These are phyloP conservation scores for Fusarium devonianum DNA, from an alignment of 2,329 filamentous ascomycete genomes.

Conservation along the genomic window DNA sequence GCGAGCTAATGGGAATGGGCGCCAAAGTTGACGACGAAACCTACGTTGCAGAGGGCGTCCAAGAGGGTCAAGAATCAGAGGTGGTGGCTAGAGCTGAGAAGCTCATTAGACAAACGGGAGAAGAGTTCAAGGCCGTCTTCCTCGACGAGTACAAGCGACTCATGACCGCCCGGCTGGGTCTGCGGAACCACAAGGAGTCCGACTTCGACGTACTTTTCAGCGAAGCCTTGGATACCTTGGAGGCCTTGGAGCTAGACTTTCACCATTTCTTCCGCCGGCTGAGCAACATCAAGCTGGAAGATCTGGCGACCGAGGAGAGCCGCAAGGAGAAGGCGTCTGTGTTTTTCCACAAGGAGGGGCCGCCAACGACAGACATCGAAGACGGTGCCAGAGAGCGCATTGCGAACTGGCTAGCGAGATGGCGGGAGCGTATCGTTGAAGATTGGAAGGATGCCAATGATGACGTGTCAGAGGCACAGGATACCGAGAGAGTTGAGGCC, in stretches of 20 bases:
- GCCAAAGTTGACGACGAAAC: constrained; percentile 71
- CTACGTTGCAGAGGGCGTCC: constrained; percentile 77
- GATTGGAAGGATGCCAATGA: constrained; percentile 71
- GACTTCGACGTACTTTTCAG: constrained; percentile 86
- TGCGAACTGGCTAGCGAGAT: constrained; percentile 81
- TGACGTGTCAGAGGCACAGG: constrained; percentile 49
- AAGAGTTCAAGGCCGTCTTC: constrained; percentile 90
- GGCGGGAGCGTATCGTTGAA: constrained; percentile 73
- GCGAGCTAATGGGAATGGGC: constrained; percentile 85
- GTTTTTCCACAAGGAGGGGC: constrained; percentile 83
- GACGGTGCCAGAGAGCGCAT: constrained; percentile 71
- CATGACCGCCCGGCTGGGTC: constrained; percentile 81
- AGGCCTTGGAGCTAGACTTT: constrained; percentile 86
- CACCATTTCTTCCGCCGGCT: constrained; percentile 91
- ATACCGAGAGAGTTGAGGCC: constrained; percentile 68
- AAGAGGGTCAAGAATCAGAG: constrained; percentile 66
- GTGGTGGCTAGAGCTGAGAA: constrained; percentile 82
- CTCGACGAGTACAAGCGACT: constrained; percentile 86
- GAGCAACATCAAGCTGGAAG: constrained; percentile 65
- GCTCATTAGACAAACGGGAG: constrained; percentile 79
- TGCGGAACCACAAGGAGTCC: constrained; percentile 70
- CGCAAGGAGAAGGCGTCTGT: constrained; percentile 68
- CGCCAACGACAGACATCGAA: constrained; percentile 65
- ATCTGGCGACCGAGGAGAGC: constrained; percentile 70
- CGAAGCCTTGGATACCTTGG: constrained; percentile 81